These are phyloP conservation scores for Neonectria magnoliae DNA, from an alignment of 2,329 filamentous ascomycete species.

Conservation along the genomic window DNA sequence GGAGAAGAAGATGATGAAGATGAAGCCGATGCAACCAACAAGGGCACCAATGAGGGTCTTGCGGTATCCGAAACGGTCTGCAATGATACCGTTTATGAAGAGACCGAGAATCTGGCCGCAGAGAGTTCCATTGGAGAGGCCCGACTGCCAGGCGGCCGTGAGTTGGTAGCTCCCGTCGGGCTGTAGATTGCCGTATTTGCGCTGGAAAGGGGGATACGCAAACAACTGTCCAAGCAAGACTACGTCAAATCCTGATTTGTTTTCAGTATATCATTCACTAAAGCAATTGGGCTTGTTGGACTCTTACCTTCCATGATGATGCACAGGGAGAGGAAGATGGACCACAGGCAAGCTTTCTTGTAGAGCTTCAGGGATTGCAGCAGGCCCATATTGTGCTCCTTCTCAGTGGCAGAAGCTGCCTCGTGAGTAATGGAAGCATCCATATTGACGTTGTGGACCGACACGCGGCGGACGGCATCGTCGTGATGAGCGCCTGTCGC, in stretches of 20 bases:
- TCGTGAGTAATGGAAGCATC: conserved; percentile 34
- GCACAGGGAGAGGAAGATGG: conserved; percentile 50
- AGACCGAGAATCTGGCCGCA: conserved; percentile 62
- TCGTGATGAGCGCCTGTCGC: conserved; percentile 8
- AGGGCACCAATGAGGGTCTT: conserved; percentile 59
- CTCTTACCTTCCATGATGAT: conserved; percentile 50
- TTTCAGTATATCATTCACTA: too few species aligned
- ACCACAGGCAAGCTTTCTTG: conserved; percentile 50
- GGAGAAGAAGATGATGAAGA: conserved; percentile 61
- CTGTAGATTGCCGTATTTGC: conserved; percentile 50
- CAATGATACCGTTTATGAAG: conserved; percentile 58
- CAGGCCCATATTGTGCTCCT: conserved; percentile 48
- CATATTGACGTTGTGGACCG: conserved; percentile 20
- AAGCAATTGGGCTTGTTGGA: too few species aligned
- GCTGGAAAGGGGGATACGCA: conserved; percentile 51
- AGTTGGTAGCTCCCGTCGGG: conserved; percentile 56
- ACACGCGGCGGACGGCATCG: conserved; percentile 22
- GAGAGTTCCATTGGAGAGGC: conserved; percentile 58
- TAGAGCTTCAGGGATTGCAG: conserved; percentile 53
- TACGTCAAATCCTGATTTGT: conserved; percentile 46
- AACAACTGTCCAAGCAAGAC: conserved; percentile 54
- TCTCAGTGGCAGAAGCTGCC: conserved; percentile 44
- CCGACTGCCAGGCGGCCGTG: conserved; percentile 62
- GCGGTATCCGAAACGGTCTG: conserved; percentile 58
- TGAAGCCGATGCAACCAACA: conserved; percentile 51